Base-by-base conservation (phyloP, 495 filamentous ascomycete genomes). In the Podospora comata region DNA sequence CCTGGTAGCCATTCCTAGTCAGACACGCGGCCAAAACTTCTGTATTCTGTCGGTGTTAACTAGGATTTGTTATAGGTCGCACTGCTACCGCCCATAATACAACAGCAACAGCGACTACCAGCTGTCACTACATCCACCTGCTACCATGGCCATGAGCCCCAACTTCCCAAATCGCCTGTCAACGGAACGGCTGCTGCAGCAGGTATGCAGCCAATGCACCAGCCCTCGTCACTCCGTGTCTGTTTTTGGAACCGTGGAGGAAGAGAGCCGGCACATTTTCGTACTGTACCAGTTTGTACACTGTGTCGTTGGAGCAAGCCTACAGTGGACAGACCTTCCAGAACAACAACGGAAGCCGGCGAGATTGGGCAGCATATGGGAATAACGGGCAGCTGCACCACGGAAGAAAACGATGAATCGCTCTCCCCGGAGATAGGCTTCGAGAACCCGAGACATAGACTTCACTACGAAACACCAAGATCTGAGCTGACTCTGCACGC, bases 291-390 rank as follows among this genome's bases (percentile, higher is more conserved):
- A 48, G 39, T 48, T 48, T 48, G 39, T 48, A 48, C 39, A 48
- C 39, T 48, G 39, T 48, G 39, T 48, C 13, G 39, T 48, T 48
- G 9, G 15, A 13, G 15, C 39, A 48, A 48, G 9, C 9, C 13
- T 61, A 61, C 59, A 28, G 60, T 60, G 56, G 34, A 23, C 60
- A 28, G 64, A 60, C 20, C 69, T 73, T 71, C 69, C 69, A 71
- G 71, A 71, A 73, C 54, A 23, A 54, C 34, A 53, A 65, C 44
- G 69, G 69, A 71, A 71, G 30, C 32, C 61, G 53, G 26, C 23
- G 27, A 30, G 13, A 11, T 48, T 48, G 3, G 16, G 27, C 20
- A 27, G 57, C 67, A 19, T 18, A 59, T 39, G 26, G 44, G 19
- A n/a, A 28, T 53, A 60, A 55, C 60, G 54, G 59, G 23, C 56